Evolutionary conservation across 306 rosid species (phyloP), one percentile per base, ranked within the genome.

Genomic region (Lithocarpus polystachyus): DNA sequence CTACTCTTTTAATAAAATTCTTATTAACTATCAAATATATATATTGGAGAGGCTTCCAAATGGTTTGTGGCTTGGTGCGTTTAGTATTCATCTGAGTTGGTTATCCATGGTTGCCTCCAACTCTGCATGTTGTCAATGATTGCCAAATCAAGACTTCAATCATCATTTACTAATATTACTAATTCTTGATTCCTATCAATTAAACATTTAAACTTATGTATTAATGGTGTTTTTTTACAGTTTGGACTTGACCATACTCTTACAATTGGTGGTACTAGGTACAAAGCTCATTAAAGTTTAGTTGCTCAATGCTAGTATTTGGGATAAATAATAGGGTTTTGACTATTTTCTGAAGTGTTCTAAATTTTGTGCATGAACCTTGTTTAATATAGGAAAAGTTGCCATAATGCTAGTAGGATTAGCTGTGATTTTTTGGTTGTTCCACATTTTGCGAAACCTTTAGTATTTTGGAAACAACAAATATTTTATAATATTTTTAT

Each of bases 241-340:
- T 95, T 95, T 86, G 99, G 99, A 85, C 97, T 94, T 64, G 98
- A 94, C 75, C 92, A 88, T 85, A 94, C 98, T 73, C 98, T 94
- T 74, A 94, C 98, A 10, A 92, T 92, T 26, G 97, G 97, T 28
- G 97, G 92, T 83, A 92, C 91, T 79, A 91, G 98, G 99, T 96
- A 89, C 60, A 65, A 57, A 74, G 73, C 73, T 59, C 31, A 40
- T 57, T 67, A 20, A 37, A 68, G 29, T 74, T 67, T 84, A 59
- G 48, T 28, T 29, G 76, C 57, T 80, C 75, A 15, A 65, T 77
- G 48, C 29, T 33, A 29, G 31, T 68, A 18, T 35, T 35, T 23
- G 19, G 26, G 12, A 4, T 24, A 17, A 33, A 19, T 8, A 67
- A 19, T 67, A 18, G 51, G 11, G 11, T 43, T 19, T 61, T 67